A percentile compares a stretch with the other conserved stretches of the same genome.
Conservation (phyloP, 2,329 filamentous ascomycete species). For the Alternaria arborescens region DNA sequence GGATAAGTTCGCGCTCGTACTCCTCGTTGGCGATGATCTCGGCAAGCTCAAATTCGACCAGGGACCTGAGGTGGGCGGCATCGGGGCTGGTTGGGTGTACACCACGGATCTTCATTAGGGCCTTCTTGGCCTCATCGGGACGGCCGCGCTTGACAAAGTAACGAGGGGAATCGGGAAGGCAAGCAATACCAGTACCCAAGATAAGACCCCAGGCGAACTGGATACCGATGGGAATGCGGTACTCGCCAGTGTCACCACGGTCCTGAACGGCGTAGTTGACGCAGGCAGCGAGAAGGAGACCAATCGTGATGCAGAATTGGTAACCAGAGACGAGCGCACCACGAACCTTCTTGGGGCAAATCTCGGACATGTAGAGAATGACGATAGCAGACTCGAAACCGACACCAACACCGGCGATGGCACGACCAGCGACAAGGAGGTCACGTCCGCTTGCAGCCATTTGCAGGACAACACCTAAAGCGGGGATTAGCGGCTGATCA, state of each 20-base stretch:
- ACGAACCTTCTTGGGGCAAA: slow-evolving; percentile 75
- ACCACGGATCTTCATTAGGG: slow-evolving; percentile 5
- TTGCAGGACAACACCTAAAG: slow-evolving; percentile 48
- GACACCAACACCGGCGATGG: not conserved
- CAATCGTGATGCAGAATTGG: slow-evolving; percentile 84
- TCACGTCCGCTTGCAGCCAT: slow-evolving; percentile 1
- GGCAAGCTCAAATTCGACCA: slow-evolving; percentile 75
- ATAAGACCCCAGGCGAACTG: slow-evolving; percentile 85
- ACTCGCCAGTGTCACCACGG: slow-evolving; percentile 69
- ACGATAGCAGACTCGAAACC: slow-evolving; percentile 52
- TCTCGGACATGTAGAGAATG: slow-evolving; percentile 82
- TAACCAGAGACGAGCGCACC: slow-evolving; percentile 79
- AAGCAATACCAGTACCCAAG: slow-evolving; percentile 73
- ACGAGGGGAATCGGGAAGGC: slow-evolving; percentile 85
- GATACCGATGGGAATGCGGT: slow-evolving; percentile 78
- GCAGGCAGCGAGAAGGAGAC: slow-evolving; percentile 76
- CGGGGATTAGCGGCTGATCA: slow-evolving; percentile 46
- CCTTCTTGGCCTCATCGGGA: slow-evolving; percentile 65
- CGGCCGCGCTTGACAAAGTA: slow-evolving; percentile 88
- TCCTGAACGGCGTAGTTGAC: slow-evolving; percentile 77
- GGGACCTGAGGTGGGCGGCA: not conserved
- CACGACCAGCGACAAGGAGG: slow-evolving; percentile 5
- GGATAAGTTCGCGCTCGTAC: slow-evolving; percentile 69
- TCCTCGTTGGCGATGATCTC: slow-evolving; percentile 91
- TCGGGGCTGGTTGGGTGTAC: slow-evolving; percentile 1